Percentiles rank a stretch among this genome's conserved stretches.
Evolutionary conservation across 805 yeast species (phyloP).

Genomic region (Saccharomycopsis amapae): DNA sequence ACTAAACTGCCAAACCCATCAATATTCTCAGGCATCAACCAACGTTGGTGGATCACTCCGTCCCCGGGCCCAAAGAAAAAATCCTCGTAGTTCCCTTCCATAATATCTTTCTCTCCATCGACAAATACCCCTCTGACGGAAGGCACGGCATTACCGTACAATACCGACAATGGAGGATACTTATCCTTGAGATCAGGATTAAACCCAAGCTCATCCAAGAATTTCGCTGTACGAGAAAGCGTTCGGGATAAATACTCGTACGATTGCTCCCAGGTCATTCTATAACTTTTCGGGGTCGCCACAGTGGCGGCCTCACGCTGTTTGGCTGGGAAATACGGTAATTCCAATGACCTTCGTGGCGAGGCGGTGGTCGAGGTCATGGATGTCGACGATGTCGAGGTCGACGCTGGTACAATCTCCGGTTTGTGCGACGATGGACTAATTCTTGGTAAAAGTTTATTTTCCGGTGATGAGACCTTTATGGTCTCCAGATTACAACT

Average conservation of each 20-base stretch:
- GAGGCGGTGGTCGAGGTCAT: background rate
- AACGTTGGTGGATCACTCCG: conserved; percentile 80
- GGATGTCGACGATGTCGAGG: background rate
- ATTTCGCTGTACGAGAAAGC: conserved; percentile 51
- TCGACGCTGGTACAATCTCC: too few relatives aligned
- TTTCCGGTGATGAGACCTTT: too few relatives aligned
- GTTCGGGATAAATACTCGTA: conserved; percentile 58
- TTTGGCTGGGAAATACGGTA: background rate
- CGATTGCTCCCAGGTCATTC: conserved; percentile 44
- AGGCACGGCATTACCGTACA: conserved; percentile 77
- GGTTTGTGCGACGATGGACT: too few relatives aligned
- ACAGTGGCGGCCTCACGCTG: background rate
- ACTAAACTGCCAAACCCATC: conserved; percentile 63
- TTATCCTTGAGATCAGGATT: conserved; percentile 33
- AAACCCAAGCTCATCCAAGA: conserved; percentile 47
- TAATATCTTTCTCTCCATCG: conserved; percentile 50
- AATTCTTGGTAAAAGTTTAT: too few relatives aligned
- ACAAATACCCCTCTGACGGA: conserved; percentile 79
- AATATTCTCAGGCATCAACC: conserved; percentile 69
- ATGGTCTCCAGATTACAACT: too few relatives aligned
- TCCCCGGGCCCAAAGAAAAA: conserved; percentile 88
- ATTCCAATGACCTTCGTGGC: background rate
- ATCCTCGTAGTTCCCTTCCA: conserved; percentile 64
- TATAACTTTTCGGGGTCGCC: background rate
- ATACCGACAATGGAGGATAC: conserved; percentile 80